Evolutionary conservation across 2,329 filamentous ascomycete species (phyloP).

Genomic region (Tolypocladium cylindrosporum): DNA sequence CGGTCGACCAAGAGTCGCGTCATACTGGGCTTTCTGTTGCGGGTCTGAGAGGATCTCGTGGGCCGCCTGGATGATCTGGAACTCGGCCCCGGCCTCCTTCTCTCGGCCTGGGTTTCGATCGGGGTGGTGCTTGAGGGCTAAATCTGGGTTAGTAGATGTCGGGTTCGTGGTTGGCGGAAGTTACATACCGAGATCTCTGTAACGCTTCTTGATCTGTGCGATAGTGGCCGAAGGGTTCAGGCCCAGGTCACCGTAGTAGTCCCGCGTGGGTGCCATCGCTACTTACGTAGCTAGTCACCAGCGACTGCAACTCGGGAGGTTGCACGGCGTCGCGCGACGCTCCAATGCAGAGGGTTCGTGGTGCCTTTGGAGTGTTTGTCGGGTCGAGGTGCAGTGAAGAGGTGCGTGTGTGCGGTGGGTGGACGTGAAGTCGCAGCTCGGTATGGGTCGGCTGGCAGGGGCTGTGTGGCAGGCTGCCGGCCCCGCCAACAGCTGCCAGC

Average conservation of each 20-base stretch:
- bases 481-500: too few relatives aligned
- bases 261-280: conserved; percentile 39
- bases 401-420: too few relatives aligned
- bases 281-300: not conserved
- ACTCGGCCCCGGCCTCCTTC: conserved; percentile 67
- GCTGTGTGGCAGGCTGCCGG: not conserved
- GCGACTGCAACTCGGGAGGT: not conserved
- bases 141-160: conserved; percentile 12
- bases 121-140: conserved; percentile 77
- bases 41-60: conserved; percentile 60
- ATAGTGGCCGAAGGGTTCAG: conserved; percentile 56
- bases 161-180: not conserved
- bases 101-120: conserved; percentile 82
- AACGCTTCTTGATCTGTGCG: conserved; percentile 77
- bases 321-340: not conserved
- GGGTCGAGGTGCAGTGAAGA: not conserved
- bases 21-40: conserved; percentile 40
- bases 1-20: conserved; percentile 30
- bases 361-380: not conserved
- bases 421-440: too few relatives aligned
- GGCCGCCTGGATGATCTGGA: conserved; percentile 78
- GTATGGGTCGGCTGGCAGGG: not conserved
- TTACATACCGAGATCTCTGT: conserved; percentile 63
- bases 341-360: not conserved
- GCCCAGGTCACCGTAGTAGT: conserved; percentile 82